Percentiles rank a stretch among this genome's conserved stretches.
Evolutionary conservation across 257 asterid genomes (phyloP).

Genomic region (Cruciata laevipes): DNA sequence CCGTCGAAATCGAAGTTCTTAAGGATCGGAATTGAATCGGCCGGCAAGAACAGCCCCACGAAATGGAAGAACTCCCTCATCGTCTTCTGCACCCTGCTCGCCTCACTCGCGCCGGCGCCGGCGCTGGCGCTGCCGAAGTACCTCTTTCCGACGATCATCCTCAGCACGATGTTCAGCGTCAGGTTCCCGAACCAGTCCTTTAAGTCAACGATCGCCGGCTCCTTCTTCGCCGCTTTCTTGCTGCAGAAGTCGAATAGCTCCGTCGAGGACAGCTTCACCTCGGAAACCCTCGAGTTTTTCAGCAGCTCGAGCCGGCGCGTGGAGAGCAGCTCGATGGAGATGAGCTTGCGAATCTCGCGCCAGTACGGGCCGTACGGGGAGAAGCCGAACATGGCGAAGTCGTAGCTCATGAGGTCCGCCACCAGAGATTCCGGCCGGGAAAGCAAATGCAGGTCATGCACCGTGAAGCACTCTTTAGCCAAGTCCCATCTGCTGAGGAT

Average conservation of each 20-base stretch:
- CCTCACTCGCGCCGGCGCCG: conserved; percentile 13
- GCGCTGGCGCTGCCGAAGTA: not conserved
- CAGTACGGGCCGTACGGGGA: conserved; percentile 27
- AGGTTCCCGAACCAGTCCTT: conserved; percentile 26
- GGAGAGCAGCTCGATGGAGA: conserved; percentile 20
- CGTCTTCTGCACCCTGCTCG: conserved; percentile 8
- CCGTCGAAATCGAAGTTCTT: conserved; percentile 32
- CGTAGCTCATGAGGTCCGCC: conserved; percentile 17
- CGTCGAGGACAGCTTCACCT: conserved; percentile 8
- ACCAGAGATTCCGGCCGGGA: conserved; percentile 20
- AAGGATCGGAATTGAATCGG: conserved; percentile 23
- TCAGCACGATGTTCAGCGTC: conserved; percentile 17
- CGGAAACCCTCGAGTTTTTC: conserved; percentile 18
- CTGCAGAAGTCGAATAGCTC: conserved; percentile 13
- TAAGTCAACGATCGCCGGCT: conserved; percentile 21
- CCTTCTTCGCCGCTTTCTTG: not conserved
- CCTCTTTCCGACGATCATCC: conserved; percentile 24
- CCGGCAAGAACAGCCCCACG: conserved; percentile 12
- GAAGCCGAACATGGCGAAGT: conserved; percentile 23
- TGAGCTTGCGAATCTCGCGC: conserved; percentile 26
- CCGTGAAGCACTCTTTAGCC: conserved; percentile 26
- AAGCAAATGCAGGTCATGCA: conserved; percentile 12
- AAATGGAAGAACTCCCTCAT: conserved; percentile 18
- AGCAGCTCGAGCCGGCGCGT: conserved; percentile 17
- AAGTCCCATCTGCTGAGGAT: conserved; percentile 22